These are phyloP conservation scores for Candida namnaoensis DNA, from an alignment of 805 yeast species.

Conservation along the genomic window DNA sequence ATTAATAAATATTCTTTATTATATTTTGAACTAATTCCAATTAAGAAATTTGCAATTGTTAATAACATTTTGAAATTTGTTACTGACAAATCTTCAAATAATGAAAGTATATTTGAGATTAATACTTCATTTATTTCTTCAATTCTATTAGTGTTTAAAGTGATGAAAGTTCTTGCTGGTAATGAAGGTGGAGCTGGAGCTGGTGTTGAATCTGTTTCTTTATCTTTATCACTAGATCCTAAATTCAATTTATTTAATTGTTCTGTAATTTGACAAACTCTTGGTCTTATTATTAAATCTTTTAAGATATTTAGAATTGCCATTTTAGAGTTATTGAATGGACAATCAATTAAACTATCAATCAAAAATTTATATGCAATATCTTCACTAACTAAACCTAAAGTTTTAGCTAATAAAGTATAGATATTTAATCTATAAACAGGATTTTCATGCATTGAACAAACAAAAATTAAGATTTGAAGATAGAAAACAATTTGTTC, in stretches of 20 bases:
- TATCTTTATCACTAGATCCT: not conserved
- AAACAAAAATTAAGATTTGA: slow-evolving; percentile 29
- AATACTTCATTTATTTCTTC: slow-evolving; percentile 26
- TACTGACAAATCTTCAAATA: too few species aligned
- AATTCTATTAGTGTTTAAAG: slow-evolving; percentile 31
- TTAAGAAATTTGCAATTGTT: slow-evolving; percentile 48
- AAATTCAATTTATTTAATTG: slow-evolving; percentile 3
- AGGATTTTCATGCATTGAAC: slow-evolving; percentile 27
- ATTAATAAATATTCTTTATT: slow-evolving; percentile 19
- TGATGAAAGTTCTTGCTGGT: slow-evolving; percentile 36
- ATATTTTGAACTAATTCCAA: slow-evolving; percentile 24
- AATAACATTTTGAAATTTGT: slow-evolving; percentile 35
- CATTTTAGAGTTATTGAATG: slow-evolving; percentile 51
- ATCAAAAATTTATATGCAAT: slow-evolving; percentile 49
- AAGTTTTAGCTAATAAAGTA: slow-evolving; percentile 55
- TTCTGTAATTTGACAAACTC: slow-evolving; percentile 3
- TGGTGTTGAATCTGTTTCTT: not conserved
- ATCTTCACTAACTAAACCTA: slow-evolving; percentile 50
- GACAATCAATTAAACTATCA: slow-evolving; percentile 60
- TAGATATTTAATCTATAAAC: slow-evolving; percentile 35
- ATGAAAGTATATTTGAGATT: too few species aligned
- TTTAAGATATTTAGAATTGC: slow-evolving; percentile 61
- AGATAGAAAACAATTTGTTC: slow-evolving; percentile 27
- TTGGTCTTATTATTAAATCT: slow-evolving; percentile 42
- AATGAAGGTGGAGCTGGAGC: slow-evolving; percentile 21